A percentile compares a stretch with the other conserved stretches of the same genome.
Evolutionary conservation across 73 alveolate genomes (phyloP).

Genomic region (Uronychia binucleata): DNA sequence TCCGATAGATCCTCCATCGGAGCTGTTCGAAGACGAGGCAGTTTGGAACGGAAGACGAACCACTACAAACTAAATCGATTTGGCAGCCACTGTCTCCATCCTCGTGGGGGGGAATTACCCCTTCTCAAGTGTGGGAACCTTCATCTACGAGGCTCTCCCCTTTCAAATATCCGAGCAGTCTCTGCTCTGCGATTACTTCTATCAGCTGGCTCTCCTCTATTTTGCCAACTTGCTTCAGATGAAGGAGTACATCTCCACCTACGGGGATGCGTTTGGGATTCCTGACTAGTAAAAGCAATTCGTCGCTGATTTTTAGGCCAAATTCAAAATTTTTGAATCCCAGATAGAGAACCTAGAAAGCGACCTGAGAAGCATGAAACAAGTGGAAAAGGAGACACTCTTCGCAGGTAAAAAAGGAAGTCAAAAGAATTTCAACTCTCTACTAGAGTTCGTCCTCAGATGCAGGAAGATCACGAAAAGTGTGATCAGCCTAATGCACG

Average conservation of each 20-base stretch:
- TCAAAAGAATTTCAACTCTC: not conserved
- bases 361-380: not conserved
- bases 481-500: not conserved
- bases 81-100: slow-evolving; percentile 36
- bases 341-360: not conserved
- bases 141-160: slow-evolving; percentile 22
- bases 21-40: not conserved
- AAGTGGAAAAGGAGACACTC: not conserved
- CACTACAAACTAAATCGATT: slow-evolving; percentile 35
- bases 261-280: not conserved
- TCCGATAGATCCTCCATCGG: not conserved
- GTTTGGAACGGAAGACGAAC: not conserved
- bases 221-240: not conserved
- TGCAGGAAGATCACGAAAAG: not conserved
- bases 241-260: not conserved
- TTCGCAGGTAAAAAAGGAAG: no score
- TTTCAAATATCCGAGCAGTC: not conserved
- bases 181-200: not conserved
- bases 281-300: not conserved
- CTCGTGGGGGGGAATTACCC: slow-evolving; percentile 42
- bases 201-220: not conserved
- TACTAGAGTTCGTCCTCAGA: not conserved
- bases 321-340: not conserved
- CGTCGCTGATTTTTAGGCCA: not conserved
- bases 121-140: slow-evolving; percentile 43